These are phyloP conservation scores for Volvox africanus DNA, from an alignment of 139 green algal genomes.

Conservation along the genomic window DNA sequence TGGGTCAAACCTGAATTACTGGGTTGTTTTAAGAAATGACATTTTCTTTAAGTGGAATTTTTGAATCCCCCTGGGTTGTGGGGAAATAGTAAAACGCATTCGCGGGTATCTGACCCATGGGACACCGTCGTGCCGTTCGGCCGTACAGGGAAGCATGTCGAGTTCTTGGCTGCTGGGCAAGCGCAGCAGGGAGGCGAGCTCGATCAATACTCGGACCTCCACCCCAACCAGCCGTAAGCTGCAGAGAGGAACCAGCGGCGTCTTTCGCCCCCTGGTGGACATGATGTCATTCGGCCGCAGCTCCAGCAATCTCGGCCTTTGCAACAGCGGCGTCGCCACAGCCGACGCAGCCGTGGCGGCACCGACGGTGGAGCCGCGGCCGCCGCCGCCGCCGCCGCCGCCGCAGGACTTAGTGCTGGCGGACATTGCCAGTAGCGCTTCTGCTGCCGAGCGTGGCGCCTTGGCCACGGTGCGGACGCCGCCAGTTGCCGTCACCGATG, in stretches of 20 bases:
- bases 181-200: neutral
- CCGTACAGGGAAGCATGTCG: neutral
- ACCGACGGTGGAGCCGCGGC: neutral
- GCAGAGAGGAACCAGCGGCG: conserved; percentile 18
- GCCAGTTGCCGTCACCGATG: neutral
- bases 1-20: too few species aligned
- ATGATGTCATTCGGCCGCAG: conserved; percentile 20
- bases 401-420: neutral
- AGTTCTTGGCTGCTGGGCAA: conserved; percentile 22
- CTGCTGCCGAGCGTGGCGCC: neutral
- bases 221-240: conserved; percentile 20
- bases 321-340: too few species aligned
- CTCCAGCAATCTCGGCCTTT: neutral
- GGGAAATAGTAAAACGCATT: too few species aligned
- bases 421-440: neutral
- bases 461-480: neutral
- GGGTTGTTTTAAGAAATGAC: too few species aligned
- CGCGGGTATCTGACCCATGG: too few species aligned
- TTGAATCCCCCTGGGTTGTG: too few species aligned
- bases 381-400: neutral
- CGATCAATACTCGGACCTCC: neutral
- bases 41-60: too few species aligned
- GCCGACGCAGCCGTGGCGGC: neutral
- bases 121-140: too few species aligned
- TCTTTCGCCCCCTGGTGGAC: neutral